These are phyloP conservation scores for Scenedesmus sp. DNA, from an alignment of 163 green algal species.

Conservation along the genomic window DNA sequence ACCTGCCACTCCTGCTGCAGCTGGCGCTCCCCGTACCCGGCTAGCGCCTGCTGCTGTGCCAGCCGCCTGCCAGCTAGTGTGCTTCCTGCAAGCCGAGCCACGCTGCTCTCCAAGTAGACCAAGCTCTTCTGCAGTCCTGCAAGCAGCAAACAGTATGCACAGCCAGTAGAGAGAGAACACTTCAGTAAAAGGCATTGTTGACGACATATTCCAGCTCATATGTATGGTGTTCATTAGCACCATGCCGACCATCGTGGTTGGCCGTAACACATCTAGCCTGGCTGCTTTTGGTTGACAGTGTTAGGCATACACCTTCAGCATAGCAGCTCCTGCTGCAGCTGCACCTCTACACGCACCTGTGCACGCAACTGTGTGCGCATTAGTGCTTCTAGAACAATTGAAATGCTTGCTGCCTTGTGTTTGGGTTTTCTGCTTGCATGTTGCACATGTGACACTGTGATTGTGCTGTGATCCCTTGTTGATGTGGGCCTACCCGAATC, in stretches of 20 bases:
- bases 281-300: background rate
- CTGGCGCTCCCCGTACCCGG: background rate
- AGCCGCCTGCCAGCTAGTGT: background rate
- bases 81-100: slow-evolving; percentile 5
- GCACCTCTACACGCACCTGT: background rate
- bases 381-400: background rate
- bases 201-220: background rate
- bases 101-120: slow-evolving; percentile 35
- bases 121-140: slow-evolving; percentile 47
- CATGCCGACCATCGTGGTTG: too few relatives aligned
- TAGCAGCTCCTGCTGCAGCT: background rate
- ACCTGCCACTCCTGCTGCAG: background rate
- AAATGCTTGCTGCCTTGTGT: background rate
- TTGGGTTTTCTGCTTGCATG: background rate
- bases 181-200: background rate
- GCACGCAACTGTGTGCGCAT: background rate
- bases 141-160: background rate
- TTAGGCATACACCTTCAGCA: background rate
- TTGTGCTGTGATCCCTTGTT: background rate
- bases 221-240: too few relatives aligned
- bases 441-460: background rate
- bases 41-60: background rate
- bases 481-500: background rate
- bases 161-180: background rate
- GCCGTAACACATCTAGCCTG: too few relatives aligned